Percentiles rank a stretch among this genome's conserved stretches.
These are phyloP conservation scores for Sugiyamaella sp. DNA, from an alignment of 1,139 yeast species.

Conservation along the genomic window DNA sequence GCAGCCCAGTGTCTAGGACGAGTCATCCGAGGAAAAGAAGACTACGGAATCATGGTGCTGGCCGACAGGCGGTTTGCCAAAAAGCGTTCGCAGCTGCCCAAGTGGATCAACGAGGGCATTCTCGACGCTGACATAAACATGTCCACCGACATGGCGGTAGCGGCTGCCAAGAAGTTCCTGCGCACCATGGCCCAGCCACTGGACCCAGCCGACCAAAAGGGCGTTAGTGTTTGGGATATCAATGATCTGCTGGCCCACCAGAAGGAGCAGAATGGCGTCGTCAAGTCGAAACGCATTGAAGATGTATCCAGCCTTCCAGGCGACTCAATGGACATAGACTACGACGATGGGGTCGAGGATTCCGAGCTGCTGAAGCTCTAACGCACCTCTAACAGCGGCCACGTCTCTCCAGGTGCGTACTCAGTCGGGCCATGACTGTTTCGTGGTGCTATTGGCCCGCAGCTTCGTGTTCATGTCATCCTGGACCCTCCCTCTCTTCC, in stretches of 20 bases:
- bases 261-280: conserved; percentile 48
- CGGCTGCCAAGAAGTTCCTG: conserved; percentile 88
- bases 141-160: conserved; percentile 97
- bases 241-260: conserved; percentile 70
- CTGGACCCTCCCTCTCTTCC: too few relatives aligned
- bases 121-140: conserved; percentile 88
- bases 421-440: too few relatives aligned
- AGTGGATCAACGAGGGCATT: conserved; percentile 95
- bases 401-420: too few relatives aligned
- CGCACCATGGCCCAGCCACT: conserved; percentile 94
- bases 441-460: too few relatives aligned
- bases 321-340: conserved; percentile 23
- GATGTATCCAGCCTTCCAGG: conserved; percentile 2
- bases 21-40: conserved; percentile 95
- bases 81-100: conserved; percentile 86
- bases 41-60: conserved; percentile 96
- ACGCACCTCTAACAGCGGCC: too few relatives aligned
- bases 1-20: conserved; percentile 99
- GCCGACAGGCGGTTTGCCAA: conserved; percentile 92
- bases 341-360: conserved; percentile 18
- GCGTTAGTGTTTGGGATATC: conserved; percentile 89
- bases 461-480: too few relatives aligned
- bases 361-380: conserved; percentile 9
- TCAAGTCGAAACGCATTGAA: conserved; percentile 13
- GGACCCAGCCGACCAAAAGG: conserved; percentile 88